A percentile compares a stretch with the other conserved stretches of the same genome.
Conservation (phyloP, 2,329 filamentous ascomycete genomes). For the Fusarium ramigenum region DNA sequence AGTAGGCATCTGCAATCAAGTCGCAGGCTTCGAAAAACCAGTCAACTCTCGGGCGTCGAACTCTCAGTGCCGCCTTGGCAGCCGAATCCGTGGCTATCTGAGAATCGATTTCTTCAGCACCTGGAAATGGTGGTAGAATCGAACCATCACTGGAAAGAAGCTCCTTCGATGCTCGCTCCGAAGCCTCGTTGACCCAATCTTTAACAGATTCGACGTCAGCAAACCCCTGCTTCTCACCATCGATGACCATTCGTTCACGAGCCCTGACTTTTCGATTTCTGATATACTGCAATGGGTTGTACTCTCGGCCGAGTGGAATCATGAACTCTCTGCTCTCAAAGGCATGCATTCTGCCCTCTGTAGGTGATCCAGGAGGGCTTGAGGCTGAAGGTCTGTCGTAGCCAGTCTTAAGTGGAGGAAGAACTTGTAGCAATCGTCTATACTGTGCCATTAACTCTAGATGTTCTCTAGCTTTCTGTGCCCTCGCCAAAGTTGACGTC, state of each 20-base stretch:
- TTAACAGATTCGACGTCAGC: slow-evolving; percentile 75
- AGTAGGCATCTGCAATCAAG: slow-evolving; percentile 88
- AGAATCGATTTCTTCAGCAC: slow-evolving; percentile 56
- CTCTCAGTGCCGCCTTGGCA: slow-evolving; percentile 62
- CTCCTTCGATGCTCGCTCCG: slow-evolving; percentile 45
- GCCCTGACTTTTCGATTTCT: slow-evolving; percentile 88
- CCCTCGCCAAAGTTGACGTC: slow-evolving; percentile 80
- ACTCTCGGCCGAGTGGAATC: slow-evolving; percentile 70
- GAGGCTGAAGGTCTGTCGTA: slow-evolving; percentile 51
- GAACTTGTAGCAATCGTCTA: slow-evolving; percentile 77
- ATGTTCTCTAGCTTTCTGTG: slow-evolving; percentile 84
- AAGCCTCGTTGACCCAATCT: slow-evolving; percentile 79
- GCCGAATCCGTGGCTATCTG: slow-evolving; percentile 56
- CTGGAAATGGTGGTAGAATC: slow-evolving; percentile 56
- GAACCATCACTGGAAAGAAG: slow-evolving; percentile 38
- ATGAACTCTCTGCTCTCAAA: slow-evolving; percentile 43
- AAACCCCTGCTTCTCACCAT: slow-evolving; percentile 81
- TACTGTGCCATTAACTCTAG: slow-evolving; percentile 90
- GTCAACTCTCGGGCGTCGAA: slow-evolving; percentile 79
- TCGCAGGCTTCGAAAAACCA: slow-evolving; percentile 88
- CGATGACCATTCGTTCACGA: slow-evolving; percentile 77
- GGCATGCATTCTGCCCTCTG: slow-evolving; percentile 44
- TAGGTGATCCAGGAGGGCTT: slow-evolving; percentile 55
- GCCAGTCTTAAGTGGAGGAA: slow-evolving; percentile 74
- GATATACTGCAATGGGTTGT: slow-evolving; percentile 93